Evolutionary conservation across 2,329 filamentous ascomycete species (phyloP).

Genomic region (Alternaria sp.): DNA sequence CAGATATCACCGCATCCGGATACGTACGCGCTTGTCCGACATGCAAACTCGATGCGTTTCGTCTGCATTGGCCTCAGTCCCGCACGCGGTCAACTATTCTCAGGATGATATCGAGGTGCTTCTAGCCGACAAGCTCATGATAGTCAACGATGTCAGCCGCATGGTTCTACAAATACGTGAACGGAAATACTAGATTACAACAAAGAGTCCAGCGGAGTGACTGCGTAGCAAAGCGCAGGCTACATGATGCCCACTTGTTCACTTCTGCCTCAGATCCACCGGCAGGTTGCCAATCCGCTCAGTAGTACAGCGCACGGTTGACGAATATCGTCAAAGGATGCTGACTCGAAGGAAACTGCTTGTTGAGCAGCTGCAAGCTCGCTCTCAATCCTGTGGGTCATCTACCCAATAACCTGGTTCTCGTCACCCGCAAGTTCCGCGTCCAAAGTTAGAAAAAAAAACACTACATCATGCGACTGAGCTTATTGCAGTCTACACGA

Average conservation of each 20-base stretch:
- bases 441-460: not conserved
- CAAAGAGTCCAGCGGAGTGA: not conserved
- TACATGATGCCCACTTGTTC: not conserved
- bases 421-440: not conserved
- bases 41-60: not conserved
- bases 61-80: not conserved
- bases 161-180: not conserved
- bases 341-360: not conserved
- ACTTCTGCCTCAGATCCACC: not conserved
- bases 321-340: constrained; percentile 1
- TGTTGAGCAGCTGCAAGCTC: not conserved
- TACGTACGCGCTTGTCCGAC: not conserved
- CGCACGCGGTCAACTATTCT: not conserved
- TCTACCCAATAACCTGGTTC: not conserved
- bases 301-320: not conserved
- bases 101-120: not conserved
- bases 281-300: not conserved
- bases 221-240: not conserved
- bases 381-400: not conserved
- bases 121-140: not conserved
- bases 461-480: not conserved
- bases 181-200: not conserved
- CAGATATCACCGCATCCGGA: not conserved
- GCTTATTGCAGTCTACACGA: not conserved
- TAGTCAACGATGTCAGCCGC: not conserved